A percentile compares a stretch with the other conserved stretches of the same genome.
Evolutionary conservation across 106 monocot species (phyloP).

Genomic region (Dioscorea dumetorum): DNA sequence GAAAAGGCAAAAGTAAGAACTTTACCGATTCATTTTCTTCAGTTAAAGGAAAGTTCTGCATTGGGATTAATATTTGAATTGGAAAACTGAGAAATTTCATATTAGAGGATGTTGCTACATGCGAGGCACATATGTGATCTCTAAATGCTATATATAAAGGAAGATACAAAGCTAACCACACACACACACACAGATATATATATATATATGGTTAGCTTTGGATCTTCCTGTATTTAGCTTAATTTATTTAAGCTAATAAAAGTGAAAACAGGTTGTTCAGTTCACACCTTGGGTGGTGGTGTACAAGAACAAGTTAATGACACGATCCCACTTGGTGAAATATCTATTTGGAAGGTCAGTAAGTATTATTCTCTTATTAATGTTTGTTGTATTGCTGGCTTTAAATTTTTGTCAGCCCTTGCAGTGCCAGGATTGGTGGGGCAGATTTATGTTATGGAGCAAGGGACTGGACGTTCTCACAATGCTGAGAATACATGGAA

Average conservation of each 20-base stretch:
- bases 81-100: too few relatives aligned
- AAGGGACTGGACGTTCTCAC: conserved; percentile 92
- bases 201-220: too few relatives aligned
- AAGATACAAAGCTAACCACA: too few relatives aligned
- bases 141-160: background rate
- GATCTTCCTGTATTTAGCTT: too few relatives aligned
- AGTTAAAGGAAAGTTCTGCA: too few relatives aligned
- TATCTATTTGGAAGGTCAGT: conserved; percentile 94
- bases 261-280: conserved; percentile 72
- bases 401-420: background rate
- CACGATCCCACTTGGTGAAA: conserved; percentile 95
- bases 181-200: too few relatives aligned
- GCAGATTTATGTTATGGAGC: conserved; percentile 86
- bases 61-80: too few relatives aligned
- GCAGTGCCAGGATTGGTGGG: conserved; percentile 81
- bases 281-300: conserved; percentile 98
- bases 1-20: too few relatives aligned
- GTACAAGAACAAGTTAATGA: conserved; percentile 94
- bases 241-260: too few relatives aligned
- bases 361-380: too few relatives aligned
- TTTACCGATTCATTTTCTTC: too few relatives aligned
- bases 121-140: conserved; percentile 45
- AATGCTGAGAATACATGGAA: conserved; percentile 83
- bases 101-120: conserved; percentile 21
- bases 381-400: too few relatives aligned